Percentiles rank a stretch among this genome's conserved stretches.
phyloP scores from a whole-genome alignment of 768 basidiomycete species.

The Kwoniella sp. region DNA sequence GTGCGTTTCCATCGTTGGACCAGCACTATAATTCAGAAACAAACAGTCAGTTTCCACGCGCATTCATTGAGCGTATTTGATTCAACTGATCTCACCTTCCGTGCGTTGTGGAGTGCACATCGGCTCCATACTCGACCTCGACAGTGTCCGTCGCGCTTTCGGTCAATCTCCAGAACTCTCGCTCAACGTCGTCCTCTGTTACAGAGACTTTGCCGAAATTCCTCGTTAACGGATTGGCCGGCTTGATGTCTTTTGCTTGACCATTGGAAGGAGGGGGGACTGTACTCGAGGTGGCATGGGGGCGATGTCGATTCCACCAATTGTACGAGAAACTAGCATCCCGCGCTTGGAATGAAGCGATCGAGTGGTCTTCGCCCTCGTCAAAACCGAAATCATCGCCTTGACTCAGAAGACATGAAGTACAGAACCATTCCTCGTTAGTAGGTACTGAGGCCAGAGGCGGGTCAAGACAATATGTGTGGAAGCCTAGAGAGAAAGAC shows the following conservation, averaged over 20 bases:
- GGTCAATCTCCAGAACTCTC: constrained; percentile 95
- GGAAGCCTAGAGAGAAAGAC: constrained; percentile 68
- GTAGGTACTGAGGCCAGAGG: constrained; percentile 76
- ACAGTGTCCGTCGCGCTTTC: constrained; percentile 87
- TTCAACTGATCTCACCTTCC: constrained; percentile 69
- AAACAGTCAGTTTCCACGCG: too few species aligned
- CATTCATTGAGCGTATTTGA: constrained; percentile 2
- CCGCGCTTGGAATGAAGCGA: constrained; percentile 86
- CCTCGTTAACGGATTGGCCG: constrained; percentile 30
- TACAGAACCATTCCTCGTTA: constrained; percentile 94
- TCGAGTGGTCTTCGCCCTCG: constrained; percentile 92
- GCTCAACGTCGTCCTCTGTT: constrained; percentile 89
- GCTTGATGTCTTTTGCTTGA: neutral
- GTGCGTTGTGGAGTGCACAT: constrained; percentile 94
- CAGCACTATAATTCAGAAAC: constrained; percentile 67
- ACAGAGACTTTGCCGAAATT: constrained; percentile 58
- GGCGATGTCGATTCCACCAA: constrained; percentile 81
- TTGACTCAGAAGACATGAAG: constrained; percentile 82
- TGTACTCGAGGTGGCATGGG: constrained; percentile 56
- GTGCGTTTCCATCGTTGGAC: constrained; percentile 93
- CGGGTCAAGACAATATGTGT: constrained; percentile 95
- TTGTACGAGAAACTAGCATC: constrained; percentile 83
- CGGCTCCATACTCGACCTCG: constrained; percentile 98
- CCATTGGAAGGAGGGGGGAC: neutral
- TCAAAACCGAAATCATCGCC: constrained; percentile 98